Evolutionary conservation across 257 asterid species (phyloP), one percentile per base, ranked within the genome.

Genomic region (Solanum piurae): DNA sequence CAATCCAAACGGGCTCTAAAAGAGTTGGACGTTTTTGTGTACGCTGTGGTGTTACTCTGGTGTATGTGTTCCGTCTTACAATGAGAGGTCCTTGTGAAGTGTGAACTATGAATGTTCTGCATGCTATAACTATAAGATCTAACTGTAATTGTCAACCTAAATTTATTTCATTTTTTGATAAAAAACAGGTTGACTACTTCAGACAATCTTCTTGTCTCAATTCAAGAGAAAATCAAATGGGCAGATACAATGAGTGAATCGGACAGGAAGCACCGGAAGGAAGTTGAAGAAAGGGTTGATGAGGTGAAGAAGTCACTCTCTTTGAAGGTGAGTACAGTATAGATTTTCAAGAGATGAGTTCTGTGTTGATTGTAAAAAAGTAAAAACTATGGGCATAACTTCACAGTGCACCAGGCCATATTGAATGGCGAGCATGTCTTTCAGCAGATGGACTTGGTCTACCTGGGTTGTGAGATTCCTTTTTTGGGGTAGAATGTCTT

Each of bases 191-290:
- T 94, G 88, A 90, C 93, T 69, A 96, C 98, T 12, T 97, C 99
- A 34, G 99, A 97, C 86, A 88, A 94, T 90, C 97, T 97, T 83
- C 99, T 97, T 33, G 88, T 91, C 86, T 91, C 98, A 69, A 97
- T 97, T 90, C 98, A 97, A 94, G 99, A 97, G 89, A 97, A 97
- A 93, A 97, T 97, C 88, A 96, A 92, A 49, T 97, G 99, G 99
- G 99, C 99, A 71, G 99, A 97, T 93, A 80, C 89, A 42, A 96
- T 94, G 98, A 93, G 94, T 89, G 98, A 94, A 90, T 77, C 88
- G 58, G 94, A 96, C 93, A 94, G 91, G 92, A 94, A 95, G 90
- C 99, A 97, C 89, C 87, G 86, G 79, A 97, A 94, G 89, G 98
- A 97, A 88, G 92, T 97, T 73, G 98, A 94, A 83, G 99, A 94